Evolutionary conservation across 768 basidiomycete genomes (phyloP).

Genomic region (Boletus sensibilis): DNA sequence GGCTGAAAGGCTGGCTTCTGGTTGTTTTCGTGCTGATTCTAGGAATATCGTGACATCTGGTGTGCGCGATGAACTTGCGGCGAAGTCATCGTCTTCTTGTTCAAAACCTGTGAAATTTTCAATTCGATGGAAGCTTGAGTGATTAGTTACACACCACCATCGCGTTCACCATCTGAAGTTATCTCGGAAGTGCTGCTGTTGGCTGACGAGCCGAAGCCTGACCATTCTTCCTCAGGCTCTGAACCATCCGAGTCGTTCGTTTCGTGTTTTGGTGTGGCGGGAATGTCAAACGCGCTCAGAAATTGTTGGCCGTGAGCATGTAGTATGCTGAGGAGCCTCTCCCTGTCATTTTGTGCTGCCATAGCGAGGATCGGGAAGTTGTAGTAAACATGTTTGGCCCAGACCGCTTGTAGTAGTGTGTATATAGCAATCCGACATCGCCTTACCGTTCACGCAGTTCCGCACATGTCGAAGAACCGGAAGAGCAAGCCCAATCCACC

Average conservation of each 20-base stretch:
- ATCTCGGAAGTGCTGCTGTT: background rate
- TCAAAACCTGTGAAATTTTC: slow-evolving; percentile 34
- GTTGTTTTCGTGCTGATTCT: slow-evolving; percentile 32
- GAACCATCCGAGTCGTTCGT: slow-evolving; percentile 8
- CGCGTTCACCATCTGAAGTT: slow-evolving; percentile 19
- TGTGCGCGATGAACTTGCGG: slow-evolving; percentile 32
- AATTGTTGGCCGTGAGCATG: slow-evolving; percentile 49
- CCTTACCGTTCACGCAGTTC: background rate
- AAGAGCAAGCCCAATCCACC: slow-evolving; percentile 16
- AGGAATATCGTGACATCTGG: slow-evolving; percentile 60
- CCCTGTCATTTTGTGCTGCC: slow-evolving; percentile 23
- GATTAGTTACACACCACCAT: slow-evolving; percentile 15
- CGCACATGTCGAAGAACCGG: slow-evolving; percentile 31
- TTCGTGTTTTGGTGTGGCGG: slow-evolving; percentile 21
- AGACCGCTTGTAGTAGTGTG: background rate
- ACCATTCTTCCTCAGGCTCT: slow-evolving; percentile 42
- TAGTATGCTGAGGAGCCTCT: slow-evolving; percentile 39
- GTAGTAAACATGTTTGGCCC: slow-evolving; percentile 12
- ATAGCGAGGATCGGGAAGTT: background rate
- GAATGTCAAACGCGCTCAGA: slow-evolving; percentile 39
- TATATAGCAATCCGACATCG: background rate
- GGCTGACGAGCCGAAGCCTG: slow-evolving; percentile 31
- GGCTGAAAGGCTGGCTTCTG: slow-evolving; percentile 17
- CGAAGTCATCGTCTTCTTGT: slow-evolving; percentile 47
- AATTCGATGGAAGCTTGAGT: background rate